Evolutionary conservation across 495 filamentous ascomycete genomes (phyloP), one percentile per base, ranked within the genome.

Genomic region (Trichoderma gamsii): DNA sequence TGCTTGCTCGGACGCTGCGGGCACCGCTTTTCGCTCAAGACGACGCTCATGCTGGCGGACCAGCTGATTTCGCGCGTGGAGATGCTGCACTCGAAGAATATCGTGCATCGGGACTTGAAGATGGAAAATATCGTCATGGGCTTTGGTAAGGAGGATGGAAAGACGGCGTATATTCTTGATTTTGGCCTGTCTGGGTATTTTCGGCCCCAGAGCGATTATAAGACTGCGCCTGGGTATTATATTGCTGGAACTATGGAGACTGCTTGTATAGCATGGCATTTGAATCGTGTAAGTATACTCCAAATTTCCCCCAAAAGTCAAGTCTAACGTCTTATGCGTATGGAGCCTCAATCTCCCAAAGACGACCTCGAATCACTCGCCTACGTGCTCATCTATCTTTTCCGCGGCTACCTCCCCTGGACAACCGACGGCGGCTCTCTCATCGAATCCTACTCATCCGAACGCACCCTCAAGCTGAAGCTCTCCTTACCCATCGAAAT

Each of bases 321-420:
- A 2, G 29, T 21, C 68, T 69, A 46, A 41, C 64, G 66, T 27
- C 67, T 71, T 76, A 6, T 38, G 35, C 69, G 75, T 64, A 51
- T 49, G 44, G 8, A 61, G 56, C n/a, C 56, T 7, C 75, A 79
- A 69, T 74, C 77, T 65, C 77, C 67, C 27, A 67, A 71, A 15
- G 76, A 81, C 65, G 76, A 81, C 63, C 65, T 82, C 66, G 78
- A 82, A 68, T 75, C 76, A 64, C 69, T 82, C 27, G 78, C 78
- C 66, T 82, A 81, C 68, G 66, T 79, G 16, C 67, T 79, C 21
- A 43, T 79, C 23, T 78, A 79, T 69, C 76, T 82, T 46, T 63
- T 75, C 67, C 71, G 71, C 41, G 76, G 79, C 65, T 71, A 70
- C n/a, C 72, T 82, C 16, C 80, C 77, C 29, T 83, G 78, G 79